These are phyloP conservation scores for Cladochytrium replicatum DNA, from an alignment of 192 early-diverging fungal species.

Conservation along the genomic window DNA sequence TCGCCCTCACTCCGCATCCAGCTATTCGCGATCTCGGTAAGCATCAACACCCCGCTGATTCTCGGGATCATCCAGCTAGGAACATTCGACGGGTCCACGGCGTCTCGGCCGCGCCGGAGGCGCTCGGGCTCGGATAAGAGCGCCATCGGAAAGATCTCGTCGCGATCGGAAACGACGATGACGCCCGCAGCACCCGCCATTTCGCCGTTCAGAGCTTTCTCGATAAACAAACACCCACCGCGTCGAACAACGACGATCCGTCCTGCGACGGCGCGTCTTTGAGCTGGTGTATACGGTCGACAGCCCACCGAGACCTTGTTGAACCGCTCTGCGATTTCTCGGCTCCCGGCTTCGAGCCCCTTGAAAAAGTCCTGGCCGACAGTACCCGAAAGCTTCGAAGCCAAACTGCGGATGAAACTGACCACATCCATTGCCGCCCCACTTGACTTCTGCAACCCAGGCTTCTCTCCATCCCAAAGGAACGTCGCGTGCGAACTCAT, in stretches of 20 bases:
- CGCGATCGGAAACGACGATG: constrained; percentile 18
- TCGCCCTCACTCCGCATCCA: neutral
- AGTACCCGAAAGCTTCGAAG: too few species aligned
- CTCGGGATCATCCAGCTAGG: neutral
- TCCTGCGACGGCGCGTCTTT: neutral
- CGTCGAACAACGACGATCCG: constrained; percentile 22
- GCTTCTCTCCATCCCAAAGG: too few species aligned
- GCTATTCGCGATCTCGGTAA: neutral
- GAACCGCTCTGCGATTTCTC: neutral
- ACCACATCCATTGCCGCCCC: neutral
- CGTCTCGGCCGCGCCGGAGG: neutral
- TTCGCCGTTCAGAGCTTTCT: constrained; percentile 24
- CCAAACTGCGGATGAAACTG: neutral
- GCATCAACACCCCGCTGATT: neutral
- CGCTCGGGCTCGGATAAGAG: too few species aligned
- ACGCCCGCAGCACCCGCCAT: constrained; percentile 28
- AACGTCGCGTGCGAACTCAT: too few species aligned
- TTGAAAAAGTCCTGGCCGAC: too few species aligned
- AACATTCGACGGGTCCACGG: neutral
- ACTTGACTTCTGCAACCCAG: too few species aligned
- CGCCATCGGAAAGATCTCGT: constrained; percentile 21
- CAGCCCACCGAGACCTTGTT: neutral
- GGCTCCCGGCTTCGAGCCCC: too few species aligned
- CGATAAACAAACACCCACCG: constrained; percentile 30
- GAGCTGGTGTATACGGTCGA: neutral